These are phyloP conservation scores for Exophiala aquamarina DNA, from an alignment of 2,329 filamentous ascomycete genomes.

Conservation along the genomic window DNA sequence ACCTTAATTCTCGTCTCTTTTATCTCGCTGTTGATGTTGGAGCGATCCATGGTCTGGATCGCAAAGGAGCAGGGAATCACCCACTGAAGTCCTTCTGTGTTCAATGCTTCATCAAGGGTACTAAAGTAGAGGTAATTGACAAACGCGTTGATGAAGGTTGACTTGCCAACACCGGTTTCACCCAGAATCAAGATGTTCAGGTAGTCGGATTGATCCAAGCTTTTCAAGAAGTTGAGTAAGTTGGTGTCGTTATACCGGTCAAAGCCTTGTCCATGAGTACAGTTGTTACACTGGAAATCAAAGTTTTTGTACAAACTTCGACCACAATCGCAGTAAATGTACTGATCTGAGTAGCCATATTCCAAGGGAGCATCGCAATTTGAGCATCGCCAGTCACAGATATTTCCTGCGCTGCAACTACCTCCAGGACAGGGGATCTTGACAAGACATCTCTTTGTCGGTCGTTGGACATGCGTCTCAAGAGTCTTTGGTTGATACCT, in stretches of 20 bases:
- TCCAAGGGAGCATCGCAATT: slow-evolving; percentile 30
- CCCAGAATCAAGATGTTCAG: slow-evolving; percentile 49
- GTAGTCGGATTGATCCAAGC: slow-evolving; percentile 31
- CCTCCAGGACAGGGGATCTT: slow-evolving; percentile 35
- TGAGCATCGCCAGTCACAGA: slow-evolving; percentile 30
- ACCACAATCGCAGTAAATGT: slow-evolving; percentile 42
- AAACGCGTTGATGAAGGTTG: slow-evolving; percentile 51
- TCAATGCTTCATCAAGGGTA: slow-evolving; percentile 40
- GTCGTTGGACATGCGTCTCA: slow-evolving; percentile 26
- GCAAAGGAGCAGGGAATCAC: slow-evolving; percentile 44
- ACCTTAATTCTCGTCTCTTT: slow-evolving; percentile 33
- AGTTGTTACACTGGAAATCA: slow-evolving; percentile 35
- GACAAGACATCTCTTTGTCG: slow-evolving; percentile 31
- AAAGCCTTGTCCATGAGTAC: slow-evolving; percentile 29
- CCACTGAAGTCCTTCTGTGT: slow-evolving; percentile 32
- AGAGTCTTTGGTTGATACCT: slow-evolving; percentile 15
- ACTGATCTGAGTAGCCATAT: slow-evolving; percentile 32
- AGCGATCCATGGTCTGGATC: slow-evolving; percentile 34
- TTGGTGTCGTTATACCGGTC: slow-evolving; percentile 17
- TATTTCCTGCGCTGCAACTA: slow-evolving; percentile 24
- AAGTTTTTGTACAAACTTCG: slow-evolving; percentile 29
- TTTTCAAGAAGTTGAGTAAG: slow-evolving; percentile 25
- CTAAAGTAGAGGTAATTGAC: slow-evolving; percentile 45
- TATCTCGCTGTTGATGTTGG: slow-evolving; percentile 26
- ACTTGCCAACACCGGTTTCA: slow-evolving; percentile 52